Percentiles rank a stretch among this genome's conserved stretches.
Evolutionary conservation across 148 eudicot genomes (phyloP).

Genomic region (Camellia sinensis): DNA sequence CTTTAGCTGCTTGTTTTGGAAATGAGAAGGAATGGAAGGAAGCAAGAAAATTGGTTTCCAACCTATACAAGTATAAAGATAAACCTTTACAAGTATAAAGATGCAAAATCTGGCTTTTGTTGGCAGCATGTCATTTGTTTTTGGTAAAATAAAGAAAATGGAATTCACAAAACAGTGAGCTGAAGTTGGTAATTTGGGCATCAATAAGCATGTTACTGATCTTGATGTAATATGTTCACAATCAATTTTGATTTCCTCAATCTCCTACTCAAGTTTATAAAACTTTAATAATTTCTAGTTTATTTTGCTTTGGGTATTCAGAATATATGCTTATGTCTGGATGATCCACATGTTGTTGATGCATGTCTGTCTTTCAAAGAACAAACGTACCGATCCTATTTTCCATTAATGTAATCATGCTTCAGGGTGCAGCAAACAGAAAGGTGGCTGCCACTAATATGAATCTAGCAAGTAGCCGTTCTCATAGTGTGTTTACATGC

Average conservation of each 20-base stretch:
- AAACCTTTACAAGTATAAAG: background rate
- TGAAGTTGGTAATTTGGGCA: background rate
- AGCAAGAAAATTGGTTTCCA: background rate
- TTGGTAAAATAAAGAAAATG: background rate
- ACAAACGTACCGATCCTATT: background rate
- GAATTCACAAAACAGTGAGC: background rate
- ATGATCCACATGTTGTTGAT: background rate
- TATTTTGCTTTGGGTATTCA: background rate
- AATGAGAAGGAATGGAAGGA: background rate
- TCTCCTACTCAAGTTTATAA: background rate
- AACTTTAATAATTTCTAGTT: background rate
- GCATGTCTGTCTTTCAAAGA: background rate
- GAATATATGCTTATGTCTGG: background rate
- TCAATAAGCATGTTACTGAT: background rate
- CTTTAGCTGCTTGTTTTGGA: background rate
- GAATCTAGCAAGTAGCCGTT: constrained; percentile 98
- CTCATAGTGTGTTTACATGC: constrained; percentile 95
- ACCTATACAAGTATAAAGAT: background rate
- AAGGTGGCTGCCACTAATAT: constrained; percentile 97
- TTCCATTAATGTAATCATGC: background rate
- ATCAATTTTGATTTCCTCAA: background rate
- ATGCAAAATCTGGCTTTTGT: background rate
- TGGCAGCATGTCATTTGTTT: background rate
- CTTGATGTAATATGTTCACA: background rate
- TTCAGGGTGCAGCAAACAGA: constrained; percentile 87